These are phyloP conservation scores for Diaporthe sp. DNA, from an alignment of 2,329 filamentous ascomycete species.

Conservation along the genomic window DNA sequence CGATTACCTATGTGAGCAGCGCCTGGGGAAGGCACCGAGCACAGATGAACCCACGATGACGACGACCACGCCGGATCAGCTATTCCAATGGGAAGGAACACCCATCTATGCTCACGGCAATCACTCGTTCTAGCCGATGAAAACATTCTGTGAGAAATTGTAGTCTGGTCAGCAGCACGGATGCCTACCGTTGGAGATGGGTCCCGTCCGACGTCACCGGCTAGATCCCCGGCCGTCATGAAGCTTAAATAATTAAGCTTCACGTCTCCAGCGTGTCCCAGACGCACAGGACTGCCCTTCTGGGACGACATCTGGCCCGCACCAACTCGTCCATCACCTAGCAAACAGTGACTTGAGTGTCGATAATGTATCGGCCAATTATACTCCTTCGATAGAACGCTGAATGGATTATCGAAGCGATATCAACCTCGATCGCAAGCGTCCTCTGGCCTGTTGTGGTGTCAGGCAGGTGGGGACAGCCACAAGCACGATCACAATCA, in stretches of 20 bases:
- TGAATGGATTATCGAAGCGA: not conserved
- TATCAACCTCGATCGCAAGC: not conserved
- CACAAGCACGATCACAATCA: not conserved
- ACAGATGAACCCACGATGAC: not conserved
- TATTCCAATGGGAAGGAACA: not conserved
- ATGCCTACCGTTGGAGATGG: not conserved
- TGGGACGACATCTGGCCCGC: not conserved
- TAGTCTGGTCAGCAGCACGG: not conserved
- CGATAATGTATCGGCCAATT: not conserved
- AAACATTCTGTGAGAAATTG: not conserved
- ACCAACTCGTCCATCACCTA: not conserved
- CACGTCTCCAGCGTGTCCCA: slow-evolving; percentile 7
- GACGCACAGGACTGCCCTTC: not conserved
- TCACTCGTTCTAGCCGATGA: not conserved
- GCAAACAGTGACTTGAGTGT: not conserved
- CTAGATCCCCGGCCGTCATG: slow-evolving; percentile 17
- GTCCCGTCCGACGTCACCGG: slow-evolving; percentile 21
- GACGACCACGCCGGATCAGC: not conserved
- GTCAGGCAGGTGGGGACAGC: not conserved
- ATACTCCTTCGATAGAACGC: not conserved
- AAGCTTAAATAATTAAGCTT: slow-evolving; percentile 31
- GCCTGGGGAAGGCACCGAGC: not conserved
- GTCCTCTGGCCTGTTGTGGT: not conserved
- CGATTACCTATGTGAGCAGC: not conserved
- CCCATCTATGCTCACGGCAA: not conserved